A percentile compares a stretch with the other conserved stretches of the same genome.
Conservation (phyloP, 805 yeast species). For the Hanseniaspora meyeri region DNA sequence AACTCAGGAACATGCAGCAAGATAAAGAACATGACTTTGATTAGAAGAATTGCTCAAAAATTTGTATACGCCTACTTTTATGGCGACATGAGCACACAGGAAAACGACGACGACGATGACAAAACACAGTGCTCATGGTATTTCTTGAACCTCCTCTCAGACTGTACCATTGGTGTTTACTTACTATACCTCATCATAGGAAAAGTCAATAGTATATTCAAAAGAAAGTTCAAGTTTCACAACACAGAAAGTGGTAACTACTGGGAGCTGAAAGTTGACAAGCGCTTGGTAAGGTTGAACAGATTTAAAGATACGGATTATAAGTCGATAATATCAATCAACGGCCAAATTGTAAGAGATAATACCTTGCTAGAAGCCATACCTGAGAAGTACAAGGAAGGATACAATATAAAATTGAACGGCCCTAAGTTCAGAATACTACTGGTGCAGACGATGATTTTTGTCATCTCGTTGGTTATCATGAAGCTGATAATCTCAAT, state of each 20-base stretch:
- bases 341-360: slow-evolving; percentile 2
- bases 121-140: slow-evolving; percentile 90
- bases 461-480: slow-evolving; percentile 26
- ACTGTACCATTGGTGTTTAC: slow-evolving; percentile 89
- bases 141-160: slow-evolving; percentile 74
- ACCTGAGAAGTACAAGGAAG: slow-evolving; percentile 6
- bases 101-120: slow-evolving; percentile 25
- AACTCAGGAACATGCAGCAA: neutral
- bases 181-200: slow-evolving; percentile 51
- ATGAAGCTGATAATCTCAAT: slow-evolving; percentile 55
- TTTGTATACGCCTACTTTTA: neutral
- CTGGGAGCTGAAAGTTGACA: slow-evolving; percentile 15
- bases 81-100: neutral
- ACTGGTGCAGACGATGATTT: slow-evolving; percentile 6
- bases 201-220: slow-evolving; percentile 34
- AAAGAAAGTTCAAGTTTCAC: slow-evolving; percentile 22
- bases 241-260: slow-evolving; percentile 40
- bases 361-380: neutral
- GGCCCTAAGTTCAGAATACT: slow-evolving; percentile 8
- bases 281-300: neutral
- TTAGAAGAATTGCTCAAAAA: neutral
- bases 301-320: slow-evolving; percentile 9
- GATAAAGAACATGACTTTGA: neutral
- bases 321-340: slow-evolving; percentile 7
- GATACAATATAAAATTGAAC: slow-evolving; percentile 2